Base-by-base conservation (phyloP, 257 asterid genomes). In the Nyctanthes arbortristis region DNA sequence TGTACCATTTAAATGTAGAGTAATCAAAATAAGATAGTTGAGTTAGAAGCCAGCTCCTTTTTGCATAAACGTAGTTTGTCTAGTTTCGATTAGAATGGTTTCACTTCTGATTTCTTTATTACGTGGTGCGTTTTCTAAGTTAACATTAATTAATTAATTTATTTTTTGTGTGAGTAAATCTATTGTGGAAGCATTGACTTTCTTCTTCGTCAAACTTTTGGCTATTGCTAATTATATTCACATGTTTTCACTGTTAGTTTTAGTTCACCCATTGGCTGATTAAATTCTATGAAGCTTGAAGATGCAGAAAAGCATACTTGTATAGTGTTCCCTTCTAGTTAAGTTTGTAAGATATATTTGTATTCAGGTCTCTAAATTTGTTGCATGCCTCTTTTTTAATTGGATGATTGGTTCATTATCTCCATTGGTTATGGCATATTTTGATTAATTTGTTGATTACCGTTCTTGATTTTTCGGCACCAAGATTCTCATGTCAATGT, bases 361-460 rank as follows among this genome's bases (percentile, higher is more conserved):
- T n/a, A 18, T 18, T 20, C 58, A 22, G 58, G 20, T 52, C 22
- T 22, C 58, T 4, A 52, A 52, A 52, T 52, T 52, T 52, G 58
- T 24, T 20, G 13, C 58, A 52, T 24, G 29, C 28, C 58, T 49
- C 29, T 0, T 18, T 52, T 52, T 24, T 52, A 29, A 24, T 52
- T 52, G 29, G 52, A 43, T 43, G 52, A 18, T 4, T 16, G 22
- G 52, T 43, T 43, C 16, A 22, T 22, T 2, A 16, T 43, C 52
- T 14, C 52, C 52, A 43, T 7, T 16, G 16, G 52, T 43, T 43
- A n/a, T 58, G 57, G 36, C 71, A 12, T 36, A 57, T 18, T 20
- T 40, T 69, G 24, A 29, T 63, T 31, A 32, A 58, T 67, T 66
- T 32, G 11, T 16, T 16, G 8, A 9, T 65, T 65, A 61, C 31